phyloP scores from a whole-genome alignment of 2,329 filamentous ascomycete genomes.

The Pseudocercospora musae region DNA sequence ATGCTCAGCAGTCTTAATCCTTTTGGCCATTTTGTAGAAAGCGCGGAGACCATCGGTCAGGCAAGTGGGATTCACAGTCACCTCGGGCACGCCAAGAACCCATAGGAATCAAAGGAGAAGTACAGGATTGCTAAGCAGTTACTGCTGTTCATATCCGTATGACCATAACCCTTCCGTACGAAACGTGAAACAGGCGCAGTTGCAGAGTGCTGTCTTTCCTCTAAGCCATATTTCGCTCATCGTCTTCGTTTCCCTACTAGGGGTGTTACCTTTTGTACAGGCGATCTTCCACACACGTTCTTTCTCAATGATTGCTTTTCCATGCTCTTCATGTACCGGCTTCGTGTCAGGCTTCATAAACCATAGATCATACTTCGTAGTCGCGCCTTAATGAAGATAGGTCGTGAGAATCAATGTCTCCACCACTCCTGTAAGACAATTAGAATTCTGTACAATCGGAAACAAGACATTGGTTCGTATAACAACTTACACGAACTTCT shows the following conservation, averaged over 20 bases:
- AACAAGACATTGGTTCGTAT: too few relatives aligned
- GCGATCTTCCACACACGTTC: background rate
- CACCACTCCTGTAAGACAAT: conserved; percentile 16
- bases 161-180: background rate
- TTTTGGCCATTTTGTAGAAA: background rate
- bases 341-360: background rate
- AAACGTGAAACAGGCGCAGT: background rate
- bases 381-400: background rate
- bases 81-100: background rate
- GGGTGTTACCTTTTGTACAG: background rate
- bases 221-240: background rate
- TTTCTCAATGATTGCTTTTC: background rate
- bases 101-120: background rate
- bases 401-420: background rate
- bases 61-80: background rate
- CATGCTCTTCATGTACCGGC: background rate
- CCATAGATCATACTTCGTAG: background rate
- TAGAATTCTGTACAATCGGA: background rate
- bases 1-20: background rate
- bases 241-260: background rate
- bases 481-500: conserved; percentile 26
- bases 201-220: background rate
- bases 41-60: background rate
- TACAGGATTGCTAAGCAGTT: background rate
- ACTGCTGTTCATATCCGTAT: background rate